Conservation (phyloP, 352 stramenopile genomes). For the Elongisporangium anandrum region DNA sequence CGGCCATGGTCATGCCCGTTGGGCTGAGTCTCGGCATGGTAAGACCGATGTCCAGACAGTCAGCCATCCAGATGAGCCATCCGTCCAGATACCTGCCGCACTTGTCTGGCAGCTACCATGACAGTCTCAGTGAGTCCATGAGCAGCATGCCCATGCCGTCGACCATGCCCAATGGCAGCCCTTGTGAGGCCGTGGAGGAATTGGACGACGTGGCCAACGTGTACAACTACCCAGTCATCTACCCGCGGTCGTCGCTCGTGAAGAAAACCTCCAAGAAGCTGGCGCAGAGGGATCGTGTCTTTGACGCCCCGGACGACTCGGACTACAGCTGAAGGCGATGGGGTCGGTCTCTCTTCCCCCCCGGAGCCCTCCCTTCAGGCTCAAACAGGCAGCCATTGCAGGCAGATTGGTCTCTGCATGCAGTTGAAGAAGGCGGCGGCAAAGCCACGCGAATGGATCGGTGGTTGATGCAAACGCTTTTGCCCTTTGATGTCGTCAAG, state of each 20-base stretch:
- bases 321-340: conserved; percentile 40
- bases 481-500: not conserved
- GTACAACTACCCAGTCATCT: conserved; percentile 55
- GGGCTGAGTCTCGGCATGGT: conserved; percentile 27
- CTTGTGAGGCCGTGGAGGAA: conserved; percentile 11
- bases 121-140: conserved; percentile 17
- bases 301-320: conserved; percentile 36
- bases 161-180: conserved; percentile 1
- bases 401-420: not conserved
- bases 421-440: not conserved
- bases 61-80: not conserved
- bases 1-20: conserved; percentile 10
- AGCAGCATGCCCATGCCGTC: conserved; percentile 10
- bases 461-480: not conserved
- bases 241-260: conserved; percentile 23
- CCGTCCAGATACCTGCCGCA: conserved; percentile 43
- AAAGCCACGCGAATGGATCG: not conserved
- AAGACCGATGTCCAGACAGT: conserved; percentile 38
- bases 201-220: conserved; percentile 22
- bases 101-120: conserved; percentile 18
- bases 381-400: not conserved
- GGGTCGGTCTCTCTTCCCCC: not conserved
- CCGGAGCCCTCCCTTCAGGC: too few relatives aligned
- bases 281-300: conserved; percentile 17
- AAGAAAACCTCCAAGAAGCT: conserved; percentile 54